Conservation (phyloP, 2,329 filamentous ascomycete genomes). For the Trichophaea hybrida region DNA sequence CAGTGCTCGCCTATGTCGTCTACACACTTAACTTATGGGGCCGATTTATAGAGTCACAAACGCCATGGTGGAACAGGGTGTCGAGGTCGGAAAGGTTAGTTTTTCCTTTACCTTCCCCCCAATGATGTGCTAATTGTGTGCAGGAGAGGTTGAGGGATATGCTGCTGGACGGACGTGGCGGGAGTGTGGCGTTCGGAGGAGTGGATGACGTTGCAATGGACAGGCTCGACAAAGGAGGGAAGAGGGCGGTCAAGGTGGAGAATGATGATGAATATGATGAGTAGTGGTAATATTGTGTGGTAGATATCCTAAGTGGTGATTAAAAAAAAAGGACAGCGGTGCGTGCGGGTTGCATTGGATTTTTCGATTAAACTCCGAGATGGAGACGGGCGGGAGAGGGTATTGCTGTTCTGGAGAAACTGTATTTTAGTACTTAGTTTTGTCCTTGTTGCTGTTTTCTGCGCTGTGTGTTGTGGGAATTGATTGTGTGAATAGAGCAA, state of each 20-base stretch:
- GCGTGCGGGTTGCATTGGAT: too few relatives aligned
- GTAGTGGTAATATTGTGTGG: too few relatives aligned
- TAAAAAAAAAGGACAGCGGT: too few relatives aligned
- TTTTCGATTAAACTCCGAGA: too few relatives aligned
- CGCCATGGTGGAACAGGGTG: slow-evolving; percentile 68
- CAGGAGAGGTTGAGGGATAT: slow-evolving; percentile 71
- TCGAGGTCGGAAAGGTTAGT: slow-evolving; percentile 65
- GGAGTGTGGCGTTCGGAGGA: slow-evolving; percentile 30
- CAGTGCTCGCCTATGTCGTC: slow-evolving; percentile 68
- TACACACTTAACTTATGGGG: slow-evolving; percentile 87
- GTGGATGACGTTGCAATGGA: slow-evolving; percentile 41
- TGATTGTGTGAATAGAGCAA: too few relatives aligned
- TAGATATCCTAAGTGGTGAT: too few relatives aligned
- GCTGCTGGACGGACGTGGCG: slow-evolving; percentile 41
- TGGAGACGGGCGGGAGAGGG: too few relatives aligned
- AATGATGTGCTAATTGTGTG: slow-evolving; percentile 4
- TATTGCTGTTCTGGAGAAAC: too few relatives aligned
- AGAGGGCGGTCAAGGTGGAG: slow-evolving; percentile 33
- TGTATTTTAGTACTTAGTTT: too few relatives aligned
- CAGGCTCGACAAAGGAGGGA: slow-evolving; percentile 46
- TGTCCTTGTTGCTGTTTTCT: too few relatives aligned
- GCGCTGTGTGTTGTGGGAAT: too few relatives aligned
- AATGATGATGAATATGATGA: slow-evolving; percentile 24
- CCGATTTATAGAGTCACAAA: slow-evolving; percentile 93
- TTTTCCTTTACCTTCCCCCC: background rate